Evolutionary conservation across 441 rosid species (phyloP), one percentile per base, ranked within the genome.

Genomic region (Melastoma candidum): DNA sequence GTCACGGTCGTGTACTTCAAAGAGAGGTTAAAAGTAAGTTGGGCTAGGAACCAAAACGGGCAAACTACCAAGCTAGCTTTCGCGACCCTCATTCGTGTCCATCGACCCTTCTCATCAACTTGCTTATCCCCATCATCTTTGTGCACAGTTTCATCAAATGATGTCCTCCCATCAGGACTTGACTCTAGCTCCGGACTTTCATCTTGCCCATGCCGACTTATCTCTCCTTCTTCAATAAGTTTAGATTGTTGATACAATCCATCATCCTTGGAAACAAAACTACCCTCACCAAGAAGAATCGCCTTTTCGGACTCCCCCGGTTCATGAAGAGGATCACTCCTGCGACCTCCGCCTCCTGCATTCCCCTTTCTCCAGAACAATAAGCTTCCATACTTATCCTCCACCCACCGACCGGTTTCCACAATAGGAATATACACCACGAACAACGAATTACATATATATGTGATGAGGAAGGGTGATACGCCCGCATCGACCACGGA

Each of bases 31-130:
- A 92, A 92, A 53, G 87, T 73, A 60, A 92, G 79, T 73, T 87
- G 96, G 0, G 98, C 98, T 46, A 87, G 59, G 69, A 92, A 92
- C 98, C 98, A 92, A 78, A 85, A 85, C 14, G 95, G 98, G 72
- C 95, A 83, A 44, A 92, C 74, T 53, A 74, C 17, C 66, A 92
- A 74, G 65, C 98, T 92, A 59, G 74, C 89, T 71, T 77, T 82
- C 1, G 96, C 96, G 58, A 87, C 82, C 57, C 92, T 79, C 70
- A 69, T 57, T 2, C 85, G 82, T 0, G 95, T 92, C 96, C 98
- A 92, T 51, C 94, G 76, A 36, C 98, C 94, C 61, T 80, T 92
- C 24, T 72, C 75, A 53, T 90, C 98, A 58, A 90, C 66, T 17
- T 76, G 83, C 57, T 57, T 51, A 27, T 59, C 53, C 46, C 27